Evolutionary conservation across 176 grass and related monocot species (phyloP).

Genomic region (Melocanna baccifera): DNA sequence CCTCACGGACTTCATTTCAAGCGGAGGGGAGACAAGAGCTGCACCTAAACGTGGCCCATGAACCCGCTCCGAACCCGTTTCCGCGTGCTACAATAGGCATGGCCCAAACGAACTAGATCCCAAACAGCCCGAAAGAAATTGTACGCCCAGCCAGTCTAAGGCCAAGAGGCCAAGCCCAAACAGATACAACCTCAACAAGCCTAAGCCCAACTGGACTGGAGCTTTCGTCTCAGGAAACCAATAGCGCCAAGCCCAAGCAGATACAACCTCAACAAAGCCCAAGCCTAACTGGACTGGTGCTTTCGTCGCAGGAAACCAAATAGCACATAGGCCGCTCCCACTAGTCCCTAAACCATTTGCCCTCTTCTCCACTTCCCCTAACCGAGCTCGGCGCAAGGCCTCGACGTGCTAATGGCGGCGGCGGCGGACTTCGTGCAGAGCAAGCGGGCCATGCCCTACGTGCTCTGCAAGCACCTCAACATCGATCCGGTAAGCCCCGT

Average conservation of each 20-base stretch:
- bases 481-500: conserved; percentile 43
- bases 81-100: neutral
- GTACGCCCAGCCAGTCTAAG: neutral
- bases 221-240: neutral
- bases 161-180: neutral
- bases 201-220: neutral
- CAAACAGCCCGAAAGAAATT: too few species aligned
- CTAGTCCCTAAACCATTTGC: conserved; percentile 16
- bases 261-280: neutral
- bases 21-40: too few species aligned
- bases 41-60: neutral
- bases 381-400: neutral
- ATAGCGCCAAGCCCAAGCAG: neutral
- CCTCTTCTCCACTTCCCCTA: neutral
- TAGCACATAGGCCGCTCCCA: neutral
- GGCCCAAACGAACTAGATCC: neutral
- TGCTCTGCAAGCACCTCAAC: conserved; percentile 64
- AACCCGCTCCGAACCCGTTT: neutral
- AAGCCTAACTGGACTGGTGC: too few species aligned
- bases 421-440: conserved; percentile 34
- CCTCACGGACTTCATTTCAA: neutral
- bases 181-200: neutral
- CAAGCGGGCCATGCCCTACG: conserved; percentile 61
- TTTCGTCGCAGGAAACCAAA: too few species aligned
- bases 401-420: conserved; percentile 43